A percentile compares a stretch with the other conserved stretches of the same genome.
These are phyloP conservation scores for Oxytropis ochrocephala DNA, from an alignment of 306 rosid species.

Conservation along the genomic window DNA sequence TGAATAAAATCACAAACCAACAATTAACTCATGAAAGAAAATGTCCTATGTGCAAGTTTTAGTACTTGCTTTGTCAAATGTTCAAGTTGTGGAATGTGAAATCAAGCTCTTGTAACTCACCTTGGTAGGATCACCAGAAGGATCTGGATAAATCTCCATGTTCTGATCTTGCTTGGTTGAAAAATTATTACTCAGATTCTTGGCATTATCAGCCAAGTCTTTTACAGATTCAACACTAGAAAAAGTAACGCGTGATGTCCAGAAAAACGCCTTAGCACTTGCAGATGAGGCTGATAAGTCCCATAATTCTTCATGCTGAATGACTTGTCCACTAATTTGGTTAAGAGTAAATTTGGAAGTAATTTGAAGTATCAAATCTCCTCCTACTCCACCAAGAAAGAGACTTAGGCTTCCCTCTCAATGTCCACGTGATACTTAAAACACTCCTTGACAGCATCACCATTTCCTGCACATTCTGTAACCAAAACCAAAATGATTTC, in stretches of 20 bases:
- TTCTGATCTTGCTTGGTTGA: conserved; percentile 44
- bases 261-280: conserved; percentile 62
- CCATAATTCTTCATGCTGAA: conserved; percentile 78
- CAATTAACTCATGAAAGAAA: conserved; percentile 5
- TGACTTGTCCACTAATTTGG: conserved; percentile 94
- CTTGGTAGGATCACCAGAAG: conserved; percentile 93
- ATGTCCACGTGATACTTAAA: conserved; percentile 78
- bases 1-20: conserved; percentile 25
- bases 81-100: background rate
- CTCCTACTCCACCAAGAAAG: conserved; percentile 45
- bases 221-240: conserved; percentile 55
- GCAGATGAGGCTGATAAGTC: conserved; percentile 72
- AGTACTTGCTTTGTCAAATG: background rate
- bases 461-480: conserved; percentile 87
- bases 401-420: conserved; percentile 70
- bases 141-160: conserved; percentile 65
- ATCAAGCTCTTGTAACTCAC: conserved; percentile 25
- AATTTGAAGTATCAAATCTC: conserved; percentile 52
- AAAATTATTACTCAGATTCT: conserved; percentile 35
- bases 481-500: background rate
- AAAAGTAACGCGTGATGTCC: conserved; percentile 68
- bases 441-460: conserved; percentile 77
- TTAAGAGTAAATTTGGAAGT: conserved; percentile 77
- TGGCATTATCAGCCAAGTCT: conserved; percentile 50
- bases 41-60: background rate